Evolutionary conservation across 2,329 filamentous ascomycete species (phyloP).

Genomic region (Akanthomyces lecanii): DNA sequence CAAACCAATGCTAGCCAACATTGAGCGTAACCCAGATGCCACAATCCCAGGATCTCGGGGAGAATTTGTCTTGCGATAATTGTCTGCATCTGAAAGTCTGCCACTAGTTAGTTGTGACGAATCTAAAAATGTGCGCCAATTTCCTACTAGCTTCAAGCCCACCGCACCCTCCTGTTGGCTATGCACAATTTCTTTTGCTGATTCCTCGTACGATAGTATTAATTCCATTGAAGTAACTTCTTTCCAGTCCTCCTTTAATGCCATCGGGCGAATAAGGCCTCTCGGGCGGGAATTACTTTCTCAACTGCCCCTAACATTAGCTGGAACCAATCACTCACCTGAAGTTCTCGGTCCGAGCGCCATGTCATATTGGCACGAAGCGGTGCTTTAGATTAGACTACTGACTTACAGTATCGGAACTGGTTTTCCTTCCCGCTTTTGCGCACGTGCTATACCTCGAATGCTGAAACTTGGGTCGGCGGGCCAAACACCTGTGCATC

Average conservation of each 20-base stretch:
- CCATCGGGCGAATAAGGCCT: neutral
- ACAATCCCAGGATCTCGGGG: neutral
- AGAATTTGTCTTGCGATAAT: neutral
- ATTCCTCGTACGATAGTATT: neutral
- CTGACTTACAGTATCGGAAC: neutral
- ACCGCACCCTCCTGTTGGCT: neutral
- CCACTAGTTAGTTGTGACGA: neutral
- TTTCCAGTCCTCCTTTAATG: neutral
- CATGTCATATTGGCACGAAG: neutral
- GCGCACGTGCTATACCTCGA: neutral
- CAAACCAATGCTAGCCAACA: neutral
- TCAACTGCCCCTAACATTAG: neutral
- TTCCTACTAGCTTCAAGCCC: neutral
- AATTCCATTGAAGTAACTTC: neutral
- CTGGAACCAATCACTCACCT: neutral
- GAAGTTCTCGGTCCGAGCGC: neutral
- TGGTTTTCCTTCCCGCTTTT: neutral
- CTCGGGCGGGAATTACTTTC: neutral
- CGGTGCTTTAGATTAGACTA: neutral
- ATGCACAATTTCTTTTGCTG: neutral
- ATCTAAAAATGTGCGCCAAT: neutral
- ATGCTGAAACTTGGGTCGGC: constrained; percentile 4
- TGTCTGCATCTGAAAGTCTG: neutral
- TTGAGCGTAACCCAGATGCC: neutral
- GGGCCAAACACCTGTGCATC: neutral